A percentile compares a stretch with the other conserved stretches of the same genome.
Conservation (phyloP, 768 basidiomycete genomes). For the Mycena rebaudengoi region DNA sequence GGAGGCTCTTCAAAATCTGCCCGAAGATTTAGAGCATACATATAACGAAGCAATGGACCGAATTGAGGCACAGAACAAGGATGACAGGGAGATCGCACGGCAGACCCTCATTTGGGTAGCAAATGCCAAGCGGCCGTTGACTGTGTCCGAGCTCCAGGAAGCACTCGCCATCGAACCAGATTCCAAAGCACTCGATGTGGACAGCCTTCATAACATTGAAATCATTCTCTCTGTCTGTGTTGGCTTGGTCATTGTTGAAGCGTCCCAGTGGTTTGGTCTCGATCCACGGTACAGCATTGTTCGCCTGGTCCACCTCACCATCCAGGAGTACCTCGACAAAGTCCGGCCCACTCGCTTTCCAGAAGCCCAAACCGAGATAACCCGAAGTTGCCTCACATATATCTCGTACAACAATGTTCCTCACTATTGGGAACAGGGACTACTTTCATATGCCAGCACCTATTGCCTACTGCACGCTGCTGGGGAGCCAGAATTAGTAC, state of each 20-base stretch:
- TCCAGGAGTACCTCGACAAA: background rate
- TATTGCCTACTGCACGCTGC: background rate
- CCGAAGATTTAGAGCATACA: too few relatives aligned
- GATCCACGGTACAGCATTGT: too few relatives aligned
- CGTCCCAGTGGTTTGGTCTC: too few relatives aligned
- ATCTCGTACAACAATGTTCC: background rate
- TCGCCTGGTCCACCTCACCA: conserved; percentile 4
- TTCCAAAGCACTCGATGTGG: background rate
- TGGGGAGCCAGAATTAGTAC: background rate
- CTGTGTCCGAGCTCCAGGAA: background rate
- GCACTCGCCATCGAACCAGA: background rate
- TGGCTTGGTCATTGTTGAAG: conserved; percentile 2
- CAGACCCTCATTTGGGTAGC: background rate
- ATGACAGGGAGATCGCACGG: background rate
- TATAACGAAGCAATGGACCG: background rate
- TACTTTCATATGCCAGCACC: background rate
- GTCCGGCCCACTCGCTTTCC: background rate
- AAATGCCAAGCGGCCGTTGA: conserved; percentile 1
- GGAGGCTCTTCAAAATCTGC: background rate
- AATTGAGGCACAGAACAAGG: background rate
- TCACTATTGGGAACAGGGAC: background rate
- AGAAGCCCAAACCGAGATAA: background rate
- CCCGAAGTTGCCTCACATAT: background rate
- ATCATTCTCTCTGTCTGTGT: background rate
- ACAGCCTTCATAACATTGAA: background rate